Conservation (phyloP, 1,284 basidiomycete species). For the Ceratobasidium papillatum region DNA sequence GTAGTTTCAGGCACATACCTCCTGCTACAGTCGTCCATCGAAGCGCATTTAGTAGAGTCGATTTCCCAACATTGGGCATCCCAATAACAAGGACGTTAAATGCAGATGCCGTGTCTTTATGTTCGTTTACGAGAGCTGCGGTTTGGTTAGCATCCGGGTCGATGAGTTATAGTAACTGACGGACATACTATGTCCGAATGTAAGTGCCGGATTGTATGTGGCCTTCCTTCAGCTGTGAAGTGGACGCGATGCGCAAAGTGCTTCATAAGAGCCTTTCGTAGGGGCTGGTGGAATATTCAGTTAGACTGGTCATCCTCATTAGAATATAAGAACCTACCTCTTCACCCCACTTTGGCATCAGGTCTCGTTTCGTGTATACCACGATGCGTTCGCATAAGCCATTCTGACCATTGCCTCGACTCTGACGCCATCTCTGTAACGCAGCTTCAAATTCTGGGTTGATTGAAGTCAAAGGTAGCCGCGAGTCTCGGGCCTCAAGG, state of each 20-base stretch:
- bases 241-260: slow-evolving; percentile 57
- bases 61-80: slow-evolving; percentile 99
- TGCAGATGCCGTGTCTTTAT: slow-evolving; percentile 69
- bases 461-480: slow-evolving; percentile 92
- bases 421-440: slow-evolving; percentile 58
- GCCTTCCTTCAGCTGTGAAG: slow-evolving; percentile 59
- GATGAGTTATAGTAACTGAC: slow-evolving; percentile 36
- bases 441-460: slow-evolving; percentile 87
- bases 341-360: slow-evolving; percentile 86
- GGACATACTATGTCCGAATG: slow-evolving; percentile 45
- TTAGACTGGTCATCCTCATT: background rate
- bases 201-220: slow-evolving; percentile 56
- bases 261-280: slow-evolving; percentile 55
- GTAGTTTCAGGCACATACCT: slow-evolving; percentile 61
- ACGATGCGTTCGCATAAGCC: slow-evolving; percentile 81
- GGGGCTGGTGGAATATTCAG: slow-evolving; percentile 50
- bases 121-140: slow-evolving; percentile 72
- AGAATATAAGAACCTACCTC: slow-evolving; percentile 62
- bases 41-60: slow-evolving; percentile 91
- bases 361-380: slow-evolving; percentile 92
- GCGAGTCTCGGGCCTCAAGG: slow-evolving; percentile 92
- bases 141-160: slow-evolving; percentile 33
- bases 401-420: slow-evolving; percentile 64
- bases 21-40: slow-evolving; percentile 87
- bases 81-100: slow-evolving; percentile 91